phyloP scores from a whole-genome alignment of 2,329 filamentous ascomycete species.

The Trichoderma brevicompactum region DNA sequence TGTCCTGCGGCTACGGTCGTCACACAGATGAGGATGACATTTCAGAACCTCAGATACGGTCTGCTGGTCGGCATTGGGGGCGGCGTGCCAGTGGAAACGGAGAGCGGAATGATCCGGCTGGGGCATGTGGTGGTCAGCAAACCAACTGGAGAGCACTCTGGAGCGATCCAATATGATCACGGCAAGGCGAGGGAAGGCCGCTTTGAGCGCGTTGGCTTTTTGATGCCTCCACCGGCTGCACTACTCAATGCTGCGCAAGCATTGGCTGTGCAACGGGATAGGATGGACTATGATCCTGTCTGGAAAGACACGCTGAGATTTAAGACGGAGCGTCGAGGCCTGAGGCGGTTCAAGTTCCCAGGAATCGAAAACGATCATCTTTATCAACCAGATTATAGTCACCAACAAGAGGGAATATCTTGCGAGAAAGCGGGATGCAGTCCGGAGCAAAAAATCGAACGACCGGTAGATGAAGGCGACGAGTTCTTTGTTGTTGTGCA shows the following conservation, averaged over 20 bases:
- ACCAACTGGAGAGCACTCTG: not conserved
- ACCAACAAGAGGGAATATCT: not conserved
- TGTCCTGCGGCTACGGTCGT: not conserved
- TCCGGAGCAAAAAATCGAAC: not conserved
- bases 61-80: conserved; percentile 1
- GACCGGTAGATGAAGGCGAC: not conserved
- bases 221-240: not conserved
- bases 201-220: not conserved
- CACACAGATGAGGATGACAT: conserved; percentile 3
- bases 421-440: conserved; percentile 8
- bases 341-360: not conserved
- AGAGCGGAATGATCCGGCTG: not conserved
- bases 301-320: not conserved
- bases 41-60: conserved; percentile 1
- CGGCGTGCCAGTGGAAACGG: not conserved
- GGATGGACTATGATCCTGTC: not conserved
- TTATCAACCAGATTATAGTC: not conserved
- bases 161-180: not conserved
- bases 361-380: not conserved
- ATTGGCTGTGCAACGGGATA: not conserved
- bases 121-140: conserved; percentile 4
- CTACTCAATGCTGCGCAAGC: not conserved
- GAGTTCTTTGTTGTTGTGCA: conserved; percentile 1
- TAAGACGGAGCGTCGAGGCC: not conserved
- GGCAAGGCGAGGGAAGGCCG: not conserved